Conservation (phyloP, 208 protist genomes). For the Tritrichomonas foetus region DNA sequence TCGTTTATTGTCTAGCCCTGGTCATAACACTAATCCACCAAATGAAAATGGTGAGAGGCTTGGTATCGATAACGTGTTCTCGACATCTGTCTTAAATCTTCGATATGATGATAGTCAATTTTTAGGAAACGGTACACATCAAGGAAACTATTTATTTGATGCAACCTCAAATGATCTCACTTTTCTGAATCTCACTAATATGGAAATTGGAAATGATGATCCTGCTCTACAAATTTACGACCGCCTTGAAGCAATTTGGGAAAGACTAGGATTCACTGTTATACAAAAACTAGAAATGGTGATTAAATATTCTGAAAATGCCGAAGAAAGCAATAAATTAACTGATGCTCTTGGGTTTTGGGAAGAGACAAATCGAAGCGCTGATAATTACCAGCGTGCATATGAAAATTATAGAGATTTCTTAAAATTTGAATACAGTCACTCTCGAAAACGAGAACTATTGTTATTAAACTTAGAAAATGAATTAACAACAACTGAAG, state of each 20-base stretch:
- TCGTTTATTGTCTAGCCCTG: too few species aligned
- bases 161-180: background rate
- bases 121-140: background rate
- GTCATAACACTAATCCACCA: too few species aligned
- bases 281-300: background rate
- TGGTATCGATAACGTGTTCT: background rate
- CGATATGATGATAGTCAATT: background rate
- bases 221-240: background rate
- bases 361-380: background rate
- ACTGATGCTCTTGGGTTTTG: background rate
- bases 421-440: background rate
- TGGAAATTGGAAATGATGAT: background rate
- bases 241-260: background rate
- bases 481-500: too few species aligned
- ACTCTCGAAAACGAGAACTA: too few species aligned
- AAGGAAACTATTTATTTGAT: background rate
- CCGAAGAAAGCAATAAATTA: background rate
- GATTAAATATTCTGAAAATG: background rate
- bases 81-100: background rate
- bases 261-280: background rate
- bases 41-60: too few species aligned
- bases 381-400: background rate
- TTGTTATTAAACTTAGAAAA: too few species aligned
- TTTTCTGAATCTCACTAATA: background rate
- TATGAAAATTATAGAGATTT: background rate